Base-by-base conservation (phyloP, 129 eudicot species). In the Flaveria bidentis region DNA sequence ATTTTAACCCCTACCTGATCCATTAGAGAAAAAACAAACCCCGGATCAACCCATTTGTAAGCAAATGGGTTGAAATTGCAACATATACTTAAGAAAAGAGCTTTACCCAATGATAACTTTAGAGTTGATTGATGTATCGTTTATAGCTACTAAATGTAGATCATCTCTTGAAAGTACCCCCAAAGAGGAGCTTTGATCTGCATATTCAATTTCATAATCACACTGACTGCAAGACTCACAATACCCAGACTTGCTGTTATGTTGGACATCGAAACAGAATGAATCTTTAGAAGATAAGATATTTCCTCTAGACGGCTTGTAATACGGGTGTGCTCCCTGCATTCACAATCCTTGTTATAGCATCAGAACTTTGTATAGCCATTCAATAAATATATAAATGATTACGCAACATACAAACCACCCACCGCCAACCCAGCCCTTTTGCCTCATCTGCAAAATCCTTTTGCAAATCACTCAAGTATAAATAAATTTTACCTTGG, bases 301-400 rank as follows among this genome's bases (percentile, higher is more conserved):
- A 53, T 78, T 84, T 64, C 76, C 78, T 58, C 33, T 75, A 25
- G 73, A 72, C 22, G 97, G 97, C 81, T 83, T 88, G 87, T 91
- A 91, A 50, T 85, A 83, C 23, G 93, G 87, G 80, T 91, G 91
- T 39, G 97, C 86, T 76, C 97, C 97, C 97, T 90, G 87, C 85
- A 78, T 53, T 80, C 69, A 78, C 2, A 80, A 61, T 46, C 50
- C 67, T 46, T 45, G 53, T 67, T 76, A 64, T 12, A 20, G n/a
- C 46, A 65, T 5, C 9, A 1, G 33, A 22, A 72, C 41, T 26
- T 18, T 16, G 20, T 15, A 55, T 58, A 57, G 17, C 44, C 55
- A 5, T 69, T 72, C 66, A 53, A 55, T 28, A 63, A 28, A 6
- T 25, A 61, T 0, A 9, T 23, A 60, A 36, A 30, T 11, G 26